Percentiles rank a stretch among this genome's conserved stretches.
Evolutionary conservation across 2,329 filamentous ascomycete species (phyloP).

Genomic region (Domatiomyces catenatus): DNA sequence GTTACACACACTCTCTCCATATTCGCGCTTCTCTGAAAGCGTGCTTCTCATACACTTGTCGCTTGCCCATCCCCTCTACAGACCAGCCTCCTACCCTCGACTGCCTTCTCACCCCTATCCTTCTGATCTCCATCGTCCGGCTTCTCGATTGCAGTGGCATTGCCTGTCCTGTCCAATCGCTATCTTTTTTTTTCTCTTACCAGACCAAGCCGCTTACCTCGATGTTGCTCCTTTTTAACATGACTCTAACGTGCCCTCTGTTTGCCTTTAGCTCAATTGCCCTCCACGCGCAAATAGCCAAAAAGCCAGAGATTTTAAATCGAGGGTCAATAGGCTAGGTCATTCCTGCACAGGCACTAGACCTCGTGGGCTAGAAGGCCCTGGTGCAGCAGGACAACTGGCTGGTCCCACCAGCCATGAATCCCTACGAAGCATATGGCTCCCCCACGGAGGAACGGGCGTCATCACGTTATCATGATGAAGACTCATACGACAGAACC

Average conservation of each 20-base stretch:
- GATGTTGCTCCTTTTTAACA: conserved; percentile 3
- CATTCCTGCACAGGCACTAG: not conserved
- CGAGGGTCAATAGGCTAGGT: not conserved
- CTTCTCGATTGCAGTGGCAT: not conserved
- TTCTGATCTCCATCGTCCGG: not conserved
- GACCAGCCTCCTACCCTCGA: not conserved
- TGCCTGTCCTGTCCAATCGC: not conserved
- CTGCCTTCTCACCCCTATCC: not conserved
- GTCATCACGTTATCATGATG: conserved; percentile 26
- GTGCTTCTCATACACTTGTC: not conserved
- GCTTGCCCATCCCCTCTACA: not conserved
- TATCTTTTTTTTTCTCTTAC: not conserved
- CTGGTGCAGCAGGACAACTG: conserved; percentile 4
- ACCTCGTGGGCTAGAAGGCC: not conserved
- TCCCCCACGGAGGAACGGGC: conserved; percentile 24
- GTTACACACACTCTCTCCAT: not conserved
- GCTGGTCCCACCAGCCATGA: conserved; percentile 21
- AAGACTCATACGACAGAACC: conserved; percentile 24
- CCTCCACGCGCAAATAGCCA: conserved; percentile 1
- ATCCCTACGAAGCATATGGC: conserved; percentile 32
- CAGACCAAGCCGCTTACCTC: not conserved
- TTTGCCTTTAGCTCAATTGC: conserved; percentile 10
- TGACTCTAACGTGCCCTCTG: conserved; percentile 13
- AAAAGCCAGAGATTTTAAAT: conserved; percentile 4
- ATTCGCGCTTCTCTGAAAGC: not conserved